A percentile compares a stretch with the other conserved stretches of the same genome.
phyloP scores from a whole-genome alignment of 192 early-diverging fungal genomes.

The Entophlyctis luteolus region DNA sequence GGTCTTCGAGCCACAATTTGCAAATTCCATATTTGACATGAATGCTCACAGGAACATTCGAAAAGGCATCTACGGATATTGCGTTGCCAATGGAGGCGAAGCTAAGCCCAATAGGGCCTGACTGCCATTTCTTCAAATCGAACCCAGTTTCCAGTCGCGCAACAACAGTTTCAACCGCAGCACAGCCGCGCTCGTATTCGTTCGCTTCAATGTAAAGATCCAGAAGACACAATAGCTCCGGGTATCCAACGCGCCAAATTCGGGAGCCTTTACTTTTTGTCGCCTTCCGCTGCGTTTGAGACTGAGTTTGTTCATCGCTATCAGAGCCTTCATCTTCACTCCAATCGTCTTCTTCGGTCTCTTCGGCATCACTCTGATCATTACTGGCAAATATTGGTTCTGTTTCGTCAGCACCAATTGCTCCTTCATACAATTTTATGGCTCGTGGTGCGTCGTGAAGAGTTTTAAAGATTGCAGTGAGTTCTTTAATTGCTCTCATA shows the following conservation, averaged over 20 bases:
- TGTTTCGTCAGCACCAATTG: slow-evolving; percentile 30
- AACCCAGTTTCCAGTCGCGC: slow-evolving; percentile 40
- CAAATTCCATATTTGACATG: slow-evolving; percentile 81
- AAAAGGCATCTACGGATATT: neutral
- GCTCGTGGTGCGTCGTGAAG: slow-evolving; percentile 56
- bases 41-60: slow-evolving; percentile 74
- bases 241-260: slow-evolving; percentile 57
- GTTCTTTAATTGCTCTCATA: slow-evolving; percentile 61
- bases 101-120: neutral
- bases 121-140: neutral
- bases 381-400: slow-evolving; percentile 12
- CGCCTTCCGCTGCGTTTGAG: neutral
- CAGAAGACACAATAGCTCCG: slow-evolving; percentile 82
- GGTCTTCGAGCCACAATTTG: slow-evolving; percentile 65
- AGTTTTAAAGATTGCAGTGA: slow-evolving; percentile 55
- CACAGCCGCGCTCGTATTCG: slow-evolving; percentile 71
- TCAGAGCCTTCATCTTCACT: slow-evolving; percentile 34
- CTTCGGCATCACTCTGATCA: slow-evolving; percentile 37
- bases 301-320: slow-evolving; percentile 2
- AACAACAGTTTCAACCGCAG: slow-evolving; percentile 66
- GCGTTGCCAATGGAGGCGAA: slow-evolving; percentile 6
- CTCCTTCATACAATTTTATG: slow-evolving; percentile 34
- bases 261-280: neutral
- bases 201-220: slow-evolving; percentile 78
- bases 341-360: slow-evolving; percentile 34